Conservation (phyloP, 495 filamentous ascomycete species). For the Xylaria sp. region DNA sequence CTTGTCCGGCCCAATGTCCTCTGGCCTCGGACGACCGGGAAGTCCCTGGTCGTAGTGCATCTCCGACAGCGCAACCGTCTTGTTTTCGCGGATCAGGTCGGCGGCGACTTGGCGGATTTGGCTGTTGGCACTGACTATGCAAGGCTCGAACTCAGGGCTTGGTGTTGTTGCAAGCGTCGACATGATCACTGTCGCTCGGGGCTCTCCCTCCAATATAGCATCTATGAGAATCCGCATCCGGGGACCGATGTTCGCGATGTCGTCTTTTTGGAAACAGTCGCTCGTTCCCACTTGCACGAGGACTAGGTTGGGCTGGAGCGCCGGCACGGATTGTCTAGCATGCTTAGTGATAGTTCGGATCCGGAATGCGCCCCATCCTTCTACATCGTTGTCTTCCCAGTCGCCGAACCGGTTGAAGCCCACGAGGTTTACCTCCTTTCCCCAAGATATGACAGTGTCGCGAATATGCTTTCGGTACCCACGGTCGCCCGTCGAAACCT, state of each 20-base stretch:
- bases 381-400: slow-evolving; percentile 42
- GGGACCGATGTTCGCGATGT: slow-evolving; percentile 32
- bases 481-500: slow-evolving; percentile 38
- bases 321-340: slow-evolving; percentile 32
- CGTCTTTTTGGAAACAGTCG: slow-evolving; percentile 42
- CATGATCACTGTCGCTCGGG: slow-evolving; percentile 37
- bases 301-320: slow-evolving; percentile 39
- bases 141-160: slow-evolving; percentile 37
- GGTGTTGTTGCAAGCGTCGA: slow-evolving; percentile 36
- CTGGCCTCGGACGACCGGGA: slow-evolving; percentile 37
- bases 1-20: slow-evolving; percentile 36
- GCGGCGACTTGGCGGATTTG: slow-evolving; percentile 43
- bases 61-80: slow-evolving; percentile 35
- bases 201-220: slow-evolving; percentile 33
- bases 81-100: slow-evolving; percentile 45
- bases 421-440: slow-evolving; percentile 39
- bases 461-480: slow-evolving; percentile 40
- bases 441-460: slow-evolving; percentile 35
- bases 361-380: slow-evolving; percentile 36
- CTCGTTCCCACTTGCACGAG: slow-evolving; percentile 42
- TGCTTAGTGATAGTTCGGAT: slow-evolving; percentile 35
- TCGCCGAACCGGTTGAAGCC: slow-evolving; percentile 43
- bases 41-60: slow-evolving; percentile 38
- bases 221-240: slow-evolving; percentile 38
- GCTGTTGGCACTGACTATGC: slow-evolving; percentile 40